Base-by-base conservation (phyloP, 495 filamentous ascomycete species). In the Hypoxylon fuscum region DNA sequence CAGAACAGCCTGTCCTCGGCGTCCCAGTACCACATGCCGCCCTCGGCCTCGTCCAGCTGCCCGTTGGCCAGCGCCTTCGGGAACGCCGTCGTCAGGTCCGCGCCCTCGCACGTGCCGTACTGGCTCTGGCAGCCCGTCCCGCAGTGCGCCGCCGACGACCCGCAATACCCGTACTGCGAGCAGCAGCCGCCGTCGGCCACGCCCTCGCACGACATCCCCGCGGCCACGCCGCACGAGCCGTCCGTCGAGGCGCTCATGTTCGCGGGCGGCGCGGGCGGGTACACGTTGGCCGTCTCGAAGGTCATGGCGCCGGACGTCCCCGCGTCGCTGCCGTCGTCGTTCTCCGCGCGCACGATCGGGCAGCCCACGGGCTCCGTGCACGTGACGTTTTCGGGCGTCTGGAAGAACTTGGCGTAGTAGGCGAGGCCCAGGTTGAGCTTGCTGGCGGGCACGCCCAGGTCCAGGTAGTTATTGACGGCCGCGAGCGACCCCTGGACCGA, bases 371-470 rank as follows among this genome's bases (percentile, higher is more conserved):
- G 80, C 6, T 55, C 55, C 0, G 76, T 80, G 10, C 79, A 59
- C 1, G 55, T 68, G 18, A 59, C 70, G 45, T 52, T 40, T 1
- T 42, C 52, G 17, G 77, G 69, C 0, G 83, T 85, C 37, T 76
- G 81, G 70, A 88, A 90, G 77, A 79, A 90, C 70, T 88, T 88
- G 18, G 84, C 83, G 62, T 90, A 88, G 69, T 80, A 88, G 2
- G 85, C 83, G 43, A 88, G 76, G 2, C 87, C 87, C n/a, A 90
- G 80, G 68, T 87, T 88, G 29, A 85, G 67, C 74, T 88, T 87
- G 41, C 68, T 68, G 1, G 80, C 53, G 1, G 77, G 70, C 3
- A 81, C 62, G 2, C 85, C 85, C 11, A 82, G 74, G 42, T 77
- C 76, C 10, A 85, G 57, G 66, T 88, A 90, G 37, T 74, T 75